These are phyloP conservation scores for Ceratobasidium theobromae DNA, from an alignment of 1,284 basidiomycete genomes.

Conservation along the genomic window DNA sequence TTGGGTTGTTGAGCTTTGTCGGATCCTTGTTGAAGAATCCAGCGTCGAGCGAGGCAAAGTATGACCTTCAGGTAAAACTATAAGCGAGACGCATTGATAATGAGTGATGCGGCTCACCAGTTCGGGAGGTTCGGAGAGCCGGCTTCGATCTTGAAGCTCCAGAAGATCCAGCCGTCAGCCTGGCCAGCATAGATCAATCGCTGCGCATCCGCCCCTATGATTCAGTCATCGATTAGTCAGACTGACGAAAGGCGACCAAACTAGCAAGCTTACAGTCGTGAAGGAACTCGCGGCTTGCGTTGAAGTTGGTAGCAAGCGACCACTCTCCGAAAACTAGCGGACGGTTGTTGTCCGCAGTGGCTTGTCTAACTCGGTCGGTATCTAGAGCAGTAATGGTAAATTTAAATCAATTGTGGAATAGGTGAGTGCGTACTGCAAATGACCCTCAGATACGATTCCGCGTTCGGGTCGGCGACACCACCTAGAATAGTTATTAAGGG, in stretches of 20 bases:
- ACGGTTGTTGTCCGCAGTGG: conserved; percentile 52
- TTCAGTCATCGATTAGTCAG: conserved; percentile 66
- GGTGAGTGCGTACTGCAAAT: too few species aligned
- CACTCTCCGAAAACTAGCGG: conserved; percentile 63
- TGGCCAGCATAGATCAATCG: conserved; percentile 57
- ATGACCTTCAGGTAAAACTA: conserved; percentile 55
- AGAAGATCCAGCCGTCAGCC: conserved; percentile 72
- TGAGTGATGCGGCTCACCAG: conserved; percentile 14
- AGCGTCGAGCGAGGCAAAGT: conserved; percentile 57
- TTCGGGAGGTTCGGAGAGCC: conserved; percentile 2
- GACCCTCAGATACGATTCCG: conserved; percentile 61
- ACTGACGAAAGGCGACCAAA: conserved; percentile 57
- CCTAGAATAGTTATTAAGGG: conserved; percentile 39
- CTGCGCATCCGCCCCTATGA: conserved; percentile 63
- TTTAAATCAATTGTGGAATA: too few species aligned
- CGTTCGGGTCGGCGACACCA: conserved; percentile 67
- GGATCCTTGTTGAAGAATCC: conserved; percentile 68
- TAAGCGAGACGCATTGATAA: background rate
- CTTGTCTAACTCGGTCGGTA: conserved; percentile 45
- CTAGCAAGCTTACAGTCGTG: conserved; percentile 45
- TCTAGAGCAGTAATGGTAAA: too few species aligned
- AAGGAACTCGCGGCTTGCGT: conserved; percentile 63
- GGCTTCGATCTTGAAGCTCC: conserved; percentile 73
- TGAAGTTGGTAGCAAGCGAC: conserved; percentile 68
- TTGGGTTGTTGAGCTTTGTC: conserved; percentile 53